Conservation (phyloP, 1,139 yeast species). For the Magnusiomyces sp. region DNA sequence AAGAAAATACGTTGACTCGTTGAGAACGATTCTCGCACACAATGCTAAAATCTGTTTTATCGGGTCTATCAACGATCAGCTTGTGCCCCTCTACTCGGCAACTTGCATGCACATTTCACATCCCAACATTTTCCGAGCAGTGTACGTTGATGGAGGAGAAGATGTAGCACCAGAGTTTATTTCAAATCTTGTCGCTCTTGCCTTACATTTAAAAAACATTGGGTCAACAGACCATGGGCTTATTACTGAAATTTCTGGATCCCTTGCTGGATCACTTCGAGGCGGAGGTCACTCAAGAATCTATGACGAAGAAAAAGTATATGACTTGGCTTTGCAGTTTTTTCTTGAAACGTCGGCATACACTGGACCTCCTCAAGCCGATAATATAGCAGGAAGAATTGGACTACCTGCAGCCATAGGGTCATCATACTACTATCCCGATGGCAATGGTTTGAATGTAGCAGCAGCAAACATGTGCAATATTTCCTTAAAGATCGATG, state of each 20-base stretch:
- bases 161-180: conserved; percentile 45
- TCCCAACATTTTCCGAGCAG: conserved; percentile 83
- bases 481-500: conserved; percentile 20
- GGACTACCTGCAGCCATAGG: too few relatives aligned
- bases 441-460: too few relatives aligned
- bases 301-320: conserved; percentile 78
- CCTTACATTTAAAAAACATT: conserved; percentile 31
- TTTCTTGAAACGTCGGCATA: conserved; percentile 63
- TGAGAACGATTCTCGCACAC: conserved; percentile 54
- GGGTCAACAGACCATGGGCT: conserved; percentile 36
- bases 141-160: conserved; percentile 70
- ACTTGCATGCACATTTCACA: conserved; percentile 74
- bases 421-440: too few relatives aligned
- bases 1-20: conserved; percentile 56
- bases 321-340: conserved; percentile 68
- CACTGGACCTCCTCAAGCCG: too few relatives aligned
- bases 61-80: conserved; percentile 85
- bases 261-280: conserved; percentile 82
- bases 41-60: conserved; percentile 73
- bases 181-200: conserved; percentile 43
- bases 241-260: conserved; percentile 69
- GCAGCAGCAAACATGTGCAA: conserved; percentile 24
- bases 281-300: conserved; percentile 93
- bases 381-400: too few relatives aligned
- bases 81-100: conserved; percentile 87